Base-by-base conservation (phyloP, 192 early-diverging fungal genomes). In the Phlyctochytrium arcticum region DNA sequence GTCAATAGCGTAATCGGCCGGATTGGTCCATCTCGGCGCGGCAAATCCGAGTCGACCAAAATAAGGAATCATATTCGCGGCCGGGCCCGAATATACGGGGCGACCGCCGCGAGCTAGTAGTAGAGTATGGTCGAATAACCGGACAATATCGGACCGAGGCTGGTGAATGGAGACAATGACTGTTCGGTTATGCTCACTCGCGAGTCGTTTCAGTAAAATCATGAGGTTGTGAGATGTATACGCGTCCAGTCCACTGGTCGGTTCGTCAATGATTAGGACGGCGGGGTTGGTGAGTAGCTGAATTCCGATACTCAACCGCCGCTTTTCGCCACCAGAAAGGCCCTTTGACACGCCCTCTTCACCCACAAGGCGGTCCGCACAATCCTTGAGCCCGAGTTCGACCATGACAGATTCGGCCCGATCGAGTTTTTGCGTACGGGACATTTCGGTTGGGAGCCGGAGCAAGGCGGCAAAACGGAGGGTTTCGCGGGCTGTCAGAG, bases 251-350 rank as follows among this genome's bases (percentile, higher is more conserved):
- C 75, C 92, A 31, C 88, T 90, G 17, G 94, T 96, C 47, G 94
- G 94, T 49, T 70, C 57, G 76, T 96, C 94, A 58, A 94, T 78
- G 77, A 96, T 91, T 32, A 96, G 89, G 87, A 76, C 87, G 78
- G 86, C 87, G 17, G 93, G 93, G 60, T 88, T 85, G 26, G 89
- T 85, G 24, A 91, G 87, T 50, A 95, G 76, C 72, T 93, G 91
- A 19, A 92, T 74, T 51, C 85, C 93, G 65, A 96, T 93, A 3
- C 79, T 79, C 48, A 88, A 77, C 9, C 87, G 70, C 56, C 88
- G 85, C 35, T 85, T 70, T 51, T 88, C 79, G 19, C 87, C 87
- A 36, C 87, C 87, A 7, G 82, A 85, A 35, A 88, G 78, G 23
- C 87, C 87, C 36, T 59, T 39, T 24, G 42, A 21, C 50, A 79